Percentiles rank a stretch among this genome's conserved stretches.
These are phyloP conservation scores for Metarhizium sp. DNA, from an alignment of 2,329 filamentous ascomycete genomes.

Conservation along the genomic window DNA sequence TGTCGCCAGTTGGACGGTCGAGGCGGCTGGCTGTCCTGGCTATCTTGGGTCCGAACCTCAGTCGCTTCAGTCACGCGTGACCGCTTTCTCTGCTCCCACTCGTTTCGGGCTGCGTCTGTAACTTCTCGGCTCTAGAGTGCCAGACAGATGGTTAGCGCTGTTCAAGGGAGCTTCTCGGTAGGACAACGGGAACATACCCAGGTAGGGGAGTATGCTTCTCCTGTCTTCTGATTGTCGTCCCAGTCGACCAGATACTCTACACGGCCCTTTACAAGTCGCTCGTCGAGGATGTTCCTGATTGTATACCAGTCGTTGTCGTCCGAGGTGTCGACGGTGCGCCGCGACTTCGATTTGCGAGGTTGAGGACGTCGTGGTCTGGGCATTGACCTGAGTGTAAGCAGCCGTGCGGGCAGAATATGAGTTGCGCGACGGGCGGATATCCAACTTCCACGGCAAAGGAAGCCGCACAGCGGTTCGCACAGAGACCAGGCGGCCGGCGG, in stretches of 20 bases:
- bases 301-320: conserved; percentile 22
- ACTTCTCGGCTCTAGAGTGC: conserved; percentile 19
- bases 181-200: conserved; percentile 19
- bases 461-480: not conserved
- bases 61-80: conserved; percentile 1
- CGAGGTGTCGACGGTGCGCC: conserved; percentile 9
- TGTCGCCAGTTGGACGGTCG: conserved; percentile 19
- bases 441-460: not conserved
- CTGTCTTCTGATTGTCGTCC: conserved; percentile 22
- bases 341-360: conserved; percentile 12
- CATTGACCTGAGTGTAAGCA: conserved; percentile 20
- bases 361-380: conserved; percentile 17
- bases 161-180: not conserved
- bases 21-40: conserved; percentile 16
- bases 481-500: conserved; percentile 10
- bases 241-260: conserved; percentile 29
- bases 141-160: conserved; percentile 11
- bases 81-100: conserved; percentile 22
- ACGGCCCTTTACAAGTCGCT: conserved; percentile 16
- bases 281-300: conserved; percentile 26
- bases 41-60: conserved; percentile 2
- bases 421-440: not conserved
- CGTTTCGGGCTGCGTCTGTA: conserved; percentile 18
- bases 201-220: conserved; percentile 21
- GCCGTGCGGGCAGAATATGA: not conserved